Evolutionary conservation across 2,329 filamentous ascomycete genomes (phyloP), one percentile per base, ranked within the genome.

Genomic region (Apiospora pterosperma): DNA sequence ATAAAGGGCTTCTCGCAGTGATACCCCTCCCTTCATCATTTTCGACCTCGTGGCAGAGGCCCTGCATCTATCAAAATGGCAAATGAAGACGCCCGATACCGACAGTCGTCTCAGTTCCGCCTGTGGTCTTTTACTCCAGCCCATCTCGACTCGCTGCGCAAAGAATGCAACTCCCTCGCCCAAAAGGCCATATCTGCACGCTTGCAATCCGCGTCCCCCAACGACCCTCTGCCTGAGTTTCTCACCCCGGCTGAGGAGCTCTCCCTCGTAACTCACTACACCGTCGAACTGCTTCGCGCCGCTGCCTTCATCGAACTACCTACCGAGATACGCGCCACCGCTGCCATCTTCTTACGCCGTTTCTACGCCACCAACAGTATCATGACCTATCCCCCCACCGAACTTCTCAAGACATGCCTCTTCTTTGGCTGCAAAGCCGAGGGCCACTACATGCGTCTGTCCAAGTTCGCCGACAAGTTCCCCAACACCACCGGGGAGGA

Each of bases 311-410:
- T 81, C 70, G 79, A 84, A 38, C 71, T 84, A 48, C 80, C 81
- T 6, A 83, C 82, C 68, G 81, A 84, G 64, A 83, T 84, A 65
- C 81, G 84, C 70, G 89, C 91, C 31, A 97, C 94, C 7, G 92
- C 93, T 4, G 91, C 95, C 67, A 89, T 96, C 74, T 97, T 96
- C 76, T 85, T 99, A 66, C 91, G 92, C 64, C 91, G 96, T 65
- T 98, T 99, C 84, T 99, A 98, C 81, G 86, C 97, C 41, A 95
- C 92, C 73, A 97, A 98, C 79, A 96, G 92, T 44, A 88, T 94
- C 73, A 97, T 98, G 92, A 97, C 94, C 36, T 98, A 99, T 76
- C 92, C 95, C 67, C 95, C 94, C 0, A 91, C 92, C 67, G 90
- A 93, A 68, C 91, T 98, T 69, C 89, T 97, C 75, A 92, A 94